Evolutionary conservation across 495 filamentous ascomycete genomes (phyloP).

Genomic region (Lasiosphaeria ovina): DNA sequence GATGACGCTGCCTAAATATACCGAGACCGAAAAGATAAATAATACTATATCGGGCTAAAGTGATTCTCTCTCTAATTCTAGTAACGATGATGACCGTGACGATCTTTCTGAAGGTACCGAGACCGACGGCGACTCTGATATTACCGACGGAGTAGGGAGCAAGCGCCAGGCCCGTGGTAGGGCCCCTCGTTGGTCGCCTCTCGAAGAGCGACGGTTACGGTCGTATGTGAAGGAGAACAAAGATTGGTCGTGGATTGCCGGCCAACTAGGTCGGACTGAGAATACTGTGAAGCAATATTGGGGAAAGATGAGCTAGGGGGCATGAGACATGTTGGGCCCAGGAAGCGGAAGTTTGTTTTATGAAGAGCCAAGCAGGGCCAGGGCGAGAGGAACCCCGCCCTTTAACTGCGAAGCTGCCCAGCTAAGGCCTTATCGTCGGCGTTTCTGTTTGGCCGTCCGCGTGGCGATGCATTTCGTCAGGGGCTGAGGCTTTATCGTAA

Average conservation of each 20-base stretch:
- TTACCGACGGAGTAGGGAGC: constrained; percentile 2
- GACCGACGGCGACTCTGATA: constrained; percentile 3
- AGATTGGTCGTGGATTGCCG: constrained; percentile 9
- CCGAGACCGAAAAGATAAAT: neutral
- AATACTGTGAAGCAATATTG: constrained; percentile 7
- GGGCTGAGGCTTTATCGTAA: neutral
- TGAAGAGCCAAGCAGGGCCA: no score
- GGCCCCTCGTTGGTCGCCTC: constrained; percentile 5
- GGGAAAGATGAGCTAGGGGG: constrained; percentile 9
- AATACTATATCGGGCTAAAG: neutral
- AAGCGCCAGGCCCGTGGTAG: constrained; percentile 7
- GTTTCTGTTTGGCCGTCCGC: constrained; percentile 1
- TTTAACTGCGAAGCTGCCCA: no score
- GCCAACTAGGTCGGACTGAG: constrained; percentile 8
- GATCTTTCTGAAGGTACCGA: constrained; percentile 7
- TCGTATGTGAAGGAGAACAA: constrained; percentile 10
- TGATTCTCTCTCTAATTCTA: constrained; percentile 6
- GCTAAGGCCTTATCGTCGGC: constrained; percentile 1
- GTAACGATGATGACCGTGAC: constrained; percentile 3
- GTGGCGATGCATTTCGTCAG: neutral
- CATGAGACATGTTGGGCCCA: constrained; percentile 7
- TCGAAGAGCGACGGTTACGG: neutral
- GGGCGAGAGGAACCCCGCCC: no score
- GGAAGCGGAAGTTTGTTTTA: no score
- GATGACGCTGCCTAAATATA: neutral